Conservation (phyloP, 2,329 filamentous ascomycete genomes). For the Diaporthe sp. region DNA sequence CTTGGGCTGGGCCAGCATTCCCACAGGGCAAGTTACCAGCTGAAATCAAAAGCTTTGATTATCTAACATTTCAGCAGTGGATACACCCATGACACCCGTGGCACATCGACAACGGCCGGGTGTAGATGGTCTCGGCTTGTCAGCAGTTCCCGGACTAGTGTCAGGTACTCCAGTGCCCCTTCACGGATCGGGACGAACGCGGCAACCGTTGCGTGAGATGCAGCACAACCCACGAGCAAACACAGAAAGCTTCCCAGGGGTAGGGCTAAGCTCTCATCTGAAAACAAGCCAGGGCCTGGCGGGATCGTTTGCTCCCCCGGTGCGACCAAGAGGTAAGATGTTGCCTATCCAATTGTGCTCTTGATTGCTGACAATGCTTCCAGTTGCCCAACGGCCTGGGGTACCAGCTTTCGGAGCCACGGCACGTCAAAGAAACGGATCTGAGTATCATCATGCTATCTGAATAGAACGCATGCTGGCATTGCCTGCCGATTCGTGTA, state of each 20-base stretch:
- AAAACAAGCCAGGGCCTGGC: slow-evolving; percentile 37
- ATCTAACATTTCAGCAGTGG: slow-evolving; percentile 42
- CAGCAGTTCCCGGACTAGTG: slow-evolving; percentile 50
- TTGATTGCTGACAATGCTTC: background rate
- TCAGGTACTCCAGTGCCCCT: slow-evolving; percentile 45
- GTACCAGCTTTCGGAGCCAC: background rate
- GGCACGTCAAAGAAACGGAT: background rate
- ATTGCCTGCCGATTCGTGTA: background rate
- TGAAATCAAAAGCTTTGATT: background rate
- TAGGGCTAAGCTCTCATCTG: slow-evolving; percentile 39
- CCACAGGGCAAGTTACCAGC: slow-evolving; percentile 42
- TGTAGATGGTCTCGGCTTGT: slow-evolving; percentile 45
- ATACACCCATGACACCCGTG: slow-evolving; percentile 51
- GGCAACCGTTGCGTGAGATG: slow-evolving; percentile 20
- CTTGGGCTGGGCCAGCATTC: slow-evolving; percentile 36
- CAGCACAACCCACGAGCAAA: slow-evolving; percentile 29
- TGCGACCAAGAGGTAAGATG: slow-evolving; percentile 34
- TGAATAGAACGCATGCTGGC: background rate
- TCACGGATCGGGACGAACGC: slow-evolving; percentile 32
- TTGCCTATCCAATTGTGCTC: background rate
- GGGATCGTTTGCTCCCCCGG: slow-evolving; percentile 7
- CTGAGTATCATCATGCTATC: background rate
- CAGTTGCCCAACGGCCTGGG: slow-evolving; percentile 31
- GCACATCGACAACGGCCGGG: slow-evolving; percentile 48
- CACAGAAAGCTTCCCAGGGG: slow-evolving; percentile 31